Evolutionary conservation across 495 filamentous ascomycete species (phyloP).

Genomic region (Entonaema liquescens): DNA sequence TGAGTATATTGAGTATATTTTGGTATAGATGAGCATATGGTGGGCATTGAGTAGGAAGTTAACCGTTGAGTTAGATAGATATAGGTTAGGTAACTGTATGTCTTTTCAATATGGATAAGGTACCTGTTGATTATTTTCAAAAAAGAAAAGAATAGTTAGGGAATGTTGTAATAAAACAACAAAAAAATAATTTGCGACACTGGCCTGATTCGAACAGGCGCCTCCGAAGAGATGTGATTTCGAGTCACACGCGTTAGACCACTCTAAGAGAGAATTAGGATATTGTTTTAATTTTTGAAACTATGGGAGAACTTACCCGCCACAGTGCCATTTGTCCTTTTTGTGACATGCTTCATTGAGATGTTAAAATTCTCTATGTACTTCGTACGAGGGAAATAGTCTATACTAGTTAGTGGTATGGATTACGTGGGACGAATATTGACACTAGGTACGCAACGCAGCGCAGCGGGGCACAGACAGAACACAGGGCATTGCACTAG

Average conservation of each 20-base stretch:
- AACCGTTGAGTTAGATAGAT: too few species aligned
- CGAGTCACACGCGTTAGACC: slow-evolving; percentile 28
- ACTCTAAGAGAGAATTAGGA: slow-evolving; percentile 1
- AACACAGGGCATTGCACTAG: too few species aligned
- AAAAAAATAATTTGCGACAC: slow-evolving; percentile 6
- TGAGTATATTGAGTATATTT: too few species aligned
- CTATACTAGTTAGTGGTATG: background rate
- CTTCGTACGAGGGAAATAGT: background rate
- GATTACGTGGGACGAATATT: background rate
- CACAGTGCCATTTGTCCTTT: slow-evolving; percentile 4
- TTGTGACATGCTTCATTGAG: background rate
- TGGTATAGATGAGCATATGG: too few species aligned
- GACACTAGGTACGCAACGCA: background rate
- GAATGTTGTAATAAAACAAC: background rate
- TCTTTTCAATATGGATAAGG: too few species aligned
- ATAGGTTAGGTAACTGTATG: too few species aligned
- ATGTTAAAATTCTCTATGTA: background rate
- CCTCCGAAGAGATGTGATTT: slow-evolving; percentile 27
- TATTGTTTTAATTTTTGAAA: background rate
- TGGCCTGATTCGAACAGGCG: slow-evolving; percentile 25
- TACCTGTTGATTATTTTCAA: too few species aligned
- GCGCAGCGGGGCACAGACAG: too few species aligned
- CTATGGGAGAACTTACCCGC: background rate
- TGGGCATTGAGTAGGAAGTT: too few species aligned
- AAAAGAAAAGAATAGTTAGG: too few species aligned